Conservation (phyloP, 2,329 filamentous ascomycete genomes). For the Colletotrichum nymphaeae region DNA sequence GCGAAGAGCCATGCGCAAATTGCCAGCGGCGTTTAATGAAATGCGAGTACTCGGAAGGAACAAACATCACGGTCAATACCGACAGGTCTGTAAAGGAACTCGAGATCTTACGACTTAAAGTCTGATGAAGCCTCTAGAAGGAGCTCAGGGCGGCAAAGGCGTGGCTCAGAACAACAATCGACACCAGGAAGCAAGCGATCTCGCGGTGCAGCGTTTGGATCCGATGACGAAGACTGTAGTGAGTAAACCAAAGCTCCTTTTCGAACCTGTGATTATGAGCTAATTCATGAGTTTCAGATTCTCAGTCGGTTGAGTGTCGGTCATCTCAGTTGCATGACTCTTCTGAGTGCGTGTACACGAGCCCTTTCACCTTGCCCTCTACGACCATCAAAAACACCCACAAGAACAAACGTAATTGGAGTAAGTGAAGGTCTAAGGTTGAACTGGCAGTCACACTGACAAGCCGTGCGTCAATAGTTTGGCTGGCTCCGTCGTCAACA, state of each 20-base stretch:
- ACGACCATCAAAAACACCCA: neutral
- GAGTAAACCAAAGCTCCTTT: neutral
- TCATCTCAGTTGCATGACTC: neutral
- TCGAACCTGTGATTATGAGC: neutral
- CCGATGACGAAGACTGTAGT: neutral
- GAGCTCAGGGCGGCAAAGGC: neutral
- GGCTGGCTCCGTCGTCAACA: no score
- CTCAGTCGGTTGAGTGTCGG: neutral
- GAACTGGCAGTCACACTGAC: no score
- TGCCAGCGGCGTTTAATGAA: neutral
- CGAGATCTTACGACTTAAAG: neutral
- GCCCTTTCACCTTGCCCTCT: neutral
- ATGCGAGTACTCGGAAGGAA: neutral
- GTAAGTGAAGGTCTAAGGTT: neutral
- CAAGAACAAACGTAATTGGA: neutral
- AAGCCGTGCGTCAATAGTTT: no score
- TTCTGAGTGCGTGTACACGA: neutral
- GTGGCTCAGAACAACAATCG: neutral
- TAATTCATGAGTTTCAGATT: neutral
- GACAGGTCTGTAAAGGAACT: neutral
- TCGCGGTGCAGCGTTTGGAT: neutral
- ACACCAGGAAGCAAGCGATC: neutral
- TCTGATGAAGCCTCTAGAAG: neutral
- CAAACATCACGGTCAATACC: neutral
- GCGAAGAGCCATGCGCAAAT: neutral